Conservation (phyloP, 1,284 basidiomycete genomes). For the Ustilago cynodontis region DNA sequence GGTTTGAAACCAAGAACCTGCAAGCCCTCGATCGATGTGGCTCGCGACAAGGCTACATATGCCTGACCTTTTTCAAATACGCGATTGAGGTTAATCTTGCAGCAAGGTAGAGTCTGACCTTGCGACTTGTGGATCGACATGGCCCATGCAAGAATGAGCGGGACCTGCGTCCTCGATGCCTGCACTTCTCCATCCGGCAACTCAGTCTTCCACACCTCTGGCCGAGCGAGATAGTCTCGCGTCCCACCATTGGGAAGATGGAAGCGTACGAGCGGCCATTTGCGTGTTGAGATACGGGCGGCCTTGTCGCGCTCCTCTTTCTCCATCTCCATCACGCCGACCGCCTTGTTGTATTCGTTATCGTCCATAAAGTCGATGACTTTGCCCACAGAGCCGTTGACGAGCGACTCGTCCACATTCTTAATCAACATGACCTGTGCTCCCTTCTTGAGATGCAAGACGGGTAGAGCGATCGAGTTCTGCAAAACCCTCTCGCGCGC, state of each 20-base stretch:
- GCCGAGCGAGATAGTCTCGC: constrained; percentile 57
- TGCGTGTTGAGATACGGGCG: constrained; percentile 40
- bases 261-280: constrained; percentile 66
- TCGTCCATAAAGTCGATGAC: constrained; percentile 71
- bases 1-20: constrained; percentile 84
- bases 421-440: constrained; percentile 81
- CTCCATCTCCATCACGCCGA: constrained; percentile 58
- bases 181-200: constrained; percentile 69
- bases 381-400: constrained; percentile 85
- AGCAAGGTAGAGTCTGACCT: constrained; percentile 67
- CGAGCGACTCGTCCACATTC: constrained; percentile 80
- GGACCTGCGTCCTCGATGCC: constrained; percentile 63
- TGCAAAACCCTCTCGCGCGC: constrained; percentile 50
- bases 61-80: constrained; percentile 76
- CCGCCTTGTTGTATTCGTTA: constrained; percentile 44
- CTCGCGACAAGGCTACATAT: constrained; percentile 95
- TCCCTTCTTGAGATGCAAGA: constrained; percentile 77
- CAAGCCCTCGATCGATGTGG: constrained; percentile 88
- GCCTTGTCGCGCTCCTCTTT: constrained; percentile 58
- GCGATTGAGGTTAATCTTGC: constrained; percentile 64
- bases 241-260: constrained; percentile 50
- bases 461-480: constrained; percentile 61
- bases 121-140: constrained; percentile 70
- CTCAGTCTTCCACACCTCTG: constrained; percentile 70
- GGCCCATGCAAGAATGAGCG: constrained; percentile 69